Base-by-base conservation (phyloP, 495 filamentous ascomycete species). In the Aspergillus taichungensis region DNA sequence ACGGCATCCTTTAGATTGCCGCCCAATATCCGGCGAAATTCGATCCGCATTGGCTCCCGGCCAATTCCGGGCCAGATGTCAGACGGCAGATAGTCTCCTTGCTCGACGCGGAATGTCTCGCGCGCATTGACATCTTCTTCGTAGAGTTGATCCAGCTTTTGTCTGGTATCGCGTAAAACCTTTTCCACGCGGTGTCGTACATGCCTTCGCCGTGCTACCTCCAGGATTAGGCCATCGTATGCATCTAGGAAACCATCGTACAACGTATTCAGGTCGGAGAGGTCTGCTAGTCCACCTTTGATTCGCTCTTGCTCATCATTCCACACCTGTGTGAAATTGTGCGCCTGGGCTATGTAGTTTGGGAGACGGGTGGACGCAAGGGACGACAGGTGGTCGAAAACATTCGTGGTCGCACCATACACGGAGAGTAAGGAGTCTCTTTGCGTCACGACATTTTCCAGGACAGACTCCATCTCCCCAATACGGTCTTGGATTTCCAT, bases 51-150 rank as follows among this genome's bases (percentile, higher is more conserved):
- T 24, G 83, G 82, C 29, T 71, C 72, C 37, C 76, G 69, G 43
- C 73, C 70, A 27, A 87, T 67, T 6, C 84, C 86, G 0, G 82
- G 82, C 92, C 91, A 98, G 34, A 98, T 80, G 55, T 96, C 94
- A 3, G 80, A 78, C 0, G 92, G 92, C 13, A 98, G 62, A 56
- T 79, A 92, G 47, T 94, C 86, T 3, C 88, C 89, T 13, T 90
- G 79, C 47, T 95, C 87, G 6, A 79, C 68, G 27, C 81, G 76
- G 65, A 98, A 98, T 10, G 73, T 65, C 53, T 94, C 87, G 27
- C 92, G 69, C 47, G 86, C 81, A 43, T 76, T 72, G 33, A 77
- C 64, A 63, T 98, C 92, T 30, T 74, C 75, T 44, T 84, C 80
- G 46, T 85, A 77, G 14, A 97, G 71, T 56, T 79, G 80, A 40